Conservation (phyloP, 148 eudicot species). For the Fagopyrum tataricum region DNA sequence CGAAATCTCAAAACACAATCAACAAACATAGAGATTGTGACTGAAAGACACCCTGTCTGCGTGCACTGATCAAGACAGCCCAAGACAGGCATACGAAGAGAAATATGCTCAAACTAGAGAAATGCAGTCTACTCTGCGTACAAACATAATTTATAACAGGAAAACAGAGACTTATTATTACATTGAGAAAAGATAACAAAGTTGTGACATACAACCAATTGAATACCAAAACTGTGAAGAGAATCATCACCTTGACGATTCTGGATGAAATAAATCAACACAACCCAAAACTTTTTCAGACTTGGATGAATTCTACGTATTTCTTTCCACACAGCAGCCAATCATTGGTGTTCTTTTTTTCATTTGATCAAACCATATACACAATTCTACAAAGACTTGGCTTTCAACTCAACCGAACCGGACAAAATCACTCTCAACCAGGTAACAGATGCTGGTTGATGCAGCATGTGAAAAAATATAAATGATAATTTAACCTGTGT, state of each 20-base stretch:
- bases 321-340: conserved; percentile 10
- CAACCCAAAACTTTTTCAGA: conserved; percentile 15
- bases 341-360: neutral
- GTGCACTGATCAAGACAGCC: too few species aligned
- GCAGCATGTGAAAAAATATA: conserved; percentile 3
- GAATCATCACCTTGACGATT: conserved; percentile 33
- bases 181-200: neutral
- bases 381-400: conserved; percentile 6
- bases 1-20: too few species aligned
- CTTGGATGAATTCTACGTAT: neutral
- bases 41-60: too few species aligned
- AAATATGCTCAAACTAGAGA: too few species aligned
- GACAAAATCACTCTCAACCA: conserved; percentile 12
- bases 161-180: neutral
- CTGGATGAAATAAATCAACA: conserved; percentile 22
- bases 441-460: neutral
- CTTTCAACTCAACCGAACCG: neutral
- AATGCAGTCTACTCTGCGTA: too few species aligned
- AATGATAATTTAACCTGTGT: conserved; percentile 5
- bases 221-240: conserved; percentile 54
- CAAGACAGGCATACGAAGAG: too few species aligned
- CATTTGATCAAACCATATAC: conserved; percentile 5
- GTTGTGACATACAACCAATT: conserved; percentile 1
- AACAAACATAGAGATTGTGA: too few species aligned
- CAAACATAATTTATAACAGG: neutral